phyloP scores from a whole-genome alignment of 2,329 filamentous ascomycete genomes.

The Mycosphaerelloides madeirae region DNA sequence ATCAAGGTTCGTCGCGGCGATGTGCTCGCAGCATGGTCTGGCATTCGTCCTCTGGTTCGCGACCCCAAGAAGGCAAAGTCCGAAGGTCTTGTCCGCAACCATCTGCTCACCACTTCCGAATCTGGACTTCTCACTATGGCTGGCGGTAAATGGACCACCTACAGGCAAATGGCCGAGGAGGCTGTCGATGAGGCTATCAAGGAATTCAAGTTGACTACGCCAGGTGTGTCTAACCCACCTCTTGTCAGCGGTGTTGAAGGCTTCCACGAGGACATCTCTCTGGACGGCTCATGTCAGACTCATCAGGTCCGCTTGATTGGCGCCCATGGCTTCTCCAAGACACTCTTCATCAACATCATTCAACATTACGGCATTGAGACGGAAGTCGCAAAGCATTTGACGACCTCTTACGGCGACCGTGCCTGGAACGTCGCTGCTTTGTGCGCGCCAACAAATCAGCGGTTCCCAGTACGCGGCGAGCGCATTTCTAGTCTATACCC shows the following conservation, averaged over 20 bases:
- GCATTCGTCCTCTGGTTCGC: slow-evolving; percentile 79
- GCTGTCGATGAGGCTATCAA: slow-evolving; percentile 75
- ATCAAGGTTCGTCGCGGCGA: slow-evolving; percentile 81
- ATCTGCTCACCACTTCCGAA: slow-evolving; percentile 72
- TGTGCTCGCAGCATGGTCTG: slow-evolving; percentile 86
- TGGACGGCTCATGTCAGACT: slow-evolving; percentile 75
- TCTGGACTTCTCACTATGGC: slow-evolving; percentile 80
- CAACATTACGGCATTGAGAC: slow-evolving; percentile 91
- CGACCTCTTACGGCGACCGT: slow-evolving; percentile 82
- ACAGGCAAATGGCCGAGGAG: slow-evolving; percentile 89
- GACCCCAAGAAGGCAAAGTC: slow-evolving; percentile 83
- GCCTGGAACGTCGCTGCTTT: slow-evolving; percentile 86
- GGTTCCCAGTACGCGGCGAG: slow-evolving; percentile 78
- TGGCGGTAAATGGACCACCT: slow-evolving; percentile 90
- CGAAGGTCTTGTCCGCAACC: slow-evolving; percentile 81
- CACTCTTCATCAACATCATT: slow-evolving; percentile 90
- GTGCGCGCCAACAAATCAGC: slow-evolving; percentile 67
- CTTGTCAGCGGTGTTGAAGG: slow-evolving; percentile 65
- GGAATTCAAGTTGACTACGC: slow-evolving; percentile 59
- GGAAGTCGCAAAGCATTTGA: slow-evolving; percentile 84
- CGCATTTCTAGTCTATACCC: slow-evolving; percentile 78
- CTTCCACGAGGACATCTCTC: slow-evolving; percentile 64
- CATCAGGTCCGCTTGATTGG: slow-evolving; percentile 76
- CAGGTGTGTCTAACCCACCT: slow-evolving; percentile 52
- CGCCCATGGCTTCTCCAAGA: slow-evolving; percentile 82